Evolutionary conservation across 2,329 filamentous ascomycete species (phyloP), one percentile per base, ranked within the genome.

Genomic region (Acephala macrosclerotiorum): DNA sequence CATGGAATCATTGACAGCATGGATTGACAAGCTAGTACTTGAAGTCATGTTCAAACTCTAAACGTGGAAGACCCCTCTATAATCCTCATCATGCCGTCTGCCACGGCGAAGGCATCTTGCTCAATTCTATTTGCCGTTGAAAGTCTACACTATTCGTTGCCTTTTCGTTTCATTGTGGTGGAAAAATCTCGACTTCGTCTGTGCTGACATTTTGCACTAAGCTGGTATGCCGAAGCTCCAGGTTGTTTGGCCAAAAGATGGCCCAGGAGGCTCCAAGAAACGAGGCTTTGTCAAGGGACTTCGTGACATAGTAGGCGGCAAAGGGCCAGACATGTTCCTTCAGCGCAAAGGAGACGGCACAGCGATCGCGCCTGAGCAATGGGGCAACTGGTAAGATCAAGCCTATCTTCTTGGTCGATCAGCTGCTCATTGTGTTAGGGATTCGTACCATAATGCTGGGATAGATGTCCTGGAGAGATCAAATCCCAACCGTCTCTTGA

Each of bases 281-380:
- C 69, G 74, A 29, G 74, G 74, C 3, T 74, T 74, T 40, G 71
- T 70, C 35, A 67, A 72, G 16, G 60, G 74, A 22, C 55, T 81
- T 22, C 72, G 73, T 22, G 78, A 82, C 56, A 71, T 81, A 60
- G 49, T 80, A 18, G 76, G 68, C 8, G 76, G 76, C 40, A 78
- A 75, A 63, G 80, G 80, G 1, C 79, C 80, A 14, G 80, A 82
- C 70, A 78, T 82, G 5, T 81, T 78, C 40, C 71, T 81, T 8
- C 71, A 72, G 22, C 64, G 49, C 49, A 65, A 69, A 56, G 61
- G 68, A 25, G 68, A 63, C 7, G 65, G 49, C 3, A 65, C 22
- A 0, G 60, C 72, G 5, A 73, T 76, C 56, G 61, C 18, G n/a
- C 68, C 67, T 4, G 75, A 75, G 18, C 25, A 58, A 33, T 76